Evolutionary conservation across 306 rosid species (phyloP), one percentile per base, ranked within the genome.

Genomic region (Vicia faba): DNA sequence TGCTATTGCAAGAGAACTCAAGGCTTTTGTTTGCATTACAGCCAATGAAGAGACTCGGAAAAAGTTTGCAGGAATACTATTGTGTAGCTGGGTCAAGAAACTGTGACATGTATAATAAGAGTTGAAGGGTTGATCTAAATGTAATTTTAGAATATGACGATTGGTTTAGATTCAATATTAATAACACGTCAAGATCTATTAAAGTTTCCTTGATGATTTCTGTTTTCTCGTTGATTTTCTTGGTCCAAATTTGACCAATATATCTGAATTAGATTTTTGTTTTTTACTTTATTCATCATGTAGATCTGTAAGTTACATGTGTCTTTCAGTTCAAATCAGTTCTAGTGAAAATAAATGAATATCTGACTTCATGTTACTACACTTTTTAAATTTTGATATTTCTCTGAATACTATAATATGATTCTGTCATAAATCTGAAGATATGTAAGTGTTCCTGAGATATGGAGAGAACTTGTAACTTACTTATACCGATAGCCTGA

Each of bases 121-220:
- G 51, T 20, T 7, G 20, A 45, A 45, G 51, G 51, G 10, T 45
- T 45, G 51, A 20, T 45, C 51, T 45, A 3, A 86, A 83, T 89
- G 91, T 92, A 68, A 68, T 85, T 66, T 85, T 83, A 84, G 82
- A 86, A 64, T 79, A 84, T 80, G 81, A 87, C 73, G 82, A 87
- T 87, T 87, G 82, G 80, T 89, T 92, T 85, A 75, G 80, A 86
- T 84, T 87, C 87, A 83, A 80, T 86, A 86, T 81, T 87, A 92
- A 89, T 92, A 89, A 92, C 88, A 20, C 63, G 80, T 87, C 85
- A 75, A 81, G 87, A 79, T 76, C 81, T 68, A 77, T 79, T 84
- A 55, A 75, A 64, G 39, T 75, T 78, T 60, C 73, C 81, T 57
- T 61, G 50, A 58, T 45, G 61, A 38, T 64, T 73, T 75, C 29